phyloP scores from a whole-genome alignment of 1,284 basidiomycete genomes.

The Papiliotrema fonsecae region DNA sequence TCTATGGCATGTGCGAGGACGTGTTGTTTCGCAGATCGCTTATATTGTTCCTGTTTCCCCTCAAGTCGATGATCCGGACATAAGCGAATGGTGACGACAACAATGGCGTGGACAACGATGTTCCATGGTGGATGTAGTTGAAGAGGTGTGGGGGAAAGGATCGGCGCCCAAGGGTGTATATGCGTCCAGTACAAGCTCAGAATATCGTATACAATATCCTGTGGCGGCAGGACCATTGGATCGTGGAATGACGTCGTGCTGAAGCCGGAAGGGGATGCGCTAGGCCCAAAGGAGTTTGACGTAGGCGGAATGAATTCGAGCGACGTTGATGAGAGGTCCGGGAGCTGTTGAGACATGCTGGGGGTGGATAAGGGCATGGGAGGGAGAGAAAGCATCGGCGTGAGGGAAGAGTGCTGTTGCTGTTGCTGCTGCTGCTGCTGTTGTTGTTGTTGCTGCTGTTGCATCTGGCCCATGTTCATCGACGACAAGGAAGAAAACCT shows the following conservation, averaged over 20 bases:
- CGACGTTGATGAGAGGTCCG: background rate
- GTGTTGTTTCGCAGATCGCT: constrained; percentile 41
- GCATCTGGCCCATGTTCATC: background rate
- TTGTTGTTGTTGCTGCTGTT: background rate
- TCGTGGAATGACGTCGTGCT: constrained; percentile 34
- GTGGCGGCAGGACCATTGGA: constrained; percentile 39
- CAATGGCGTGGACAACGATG: constrained; percentile 46
- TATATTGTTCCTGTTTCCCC: constrained; percentile 25
- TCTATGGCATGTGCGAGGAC: constrained; percentile 46
- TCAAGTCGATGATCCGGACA: constrained; percentile 35
- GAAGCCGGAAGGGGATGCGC: constrained; percentile 23
- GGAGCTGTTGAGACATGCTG: background rate
- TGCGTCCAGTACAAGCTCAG: constrained; percentile 40
- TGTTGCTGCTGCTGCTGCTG: no score
- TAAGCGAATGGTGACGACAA: constrained; percentile 43
- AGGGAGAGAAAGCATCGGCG: constrained; percentile 1
- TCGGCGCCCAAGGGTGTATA: constrained; percentile 47
- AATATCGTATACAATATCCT: constrained; percentile 45
- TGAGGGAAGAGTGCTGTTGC: background rate
- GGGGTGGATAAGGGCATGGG: constrained; percentile 5
- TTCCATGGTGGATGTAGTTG: constrained; percentile 38
- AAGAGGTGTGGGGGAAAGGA: constrained; percentile 30
- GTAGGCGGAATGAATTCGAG: constrained; percentile 16
- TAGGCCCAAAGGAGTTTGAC: constrained; percentile 19
- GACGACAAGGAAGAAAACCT: background rate